phyloP scores from a whole-genome alignment of 148 eudicot species.

The Camellia japonica region DNA sequence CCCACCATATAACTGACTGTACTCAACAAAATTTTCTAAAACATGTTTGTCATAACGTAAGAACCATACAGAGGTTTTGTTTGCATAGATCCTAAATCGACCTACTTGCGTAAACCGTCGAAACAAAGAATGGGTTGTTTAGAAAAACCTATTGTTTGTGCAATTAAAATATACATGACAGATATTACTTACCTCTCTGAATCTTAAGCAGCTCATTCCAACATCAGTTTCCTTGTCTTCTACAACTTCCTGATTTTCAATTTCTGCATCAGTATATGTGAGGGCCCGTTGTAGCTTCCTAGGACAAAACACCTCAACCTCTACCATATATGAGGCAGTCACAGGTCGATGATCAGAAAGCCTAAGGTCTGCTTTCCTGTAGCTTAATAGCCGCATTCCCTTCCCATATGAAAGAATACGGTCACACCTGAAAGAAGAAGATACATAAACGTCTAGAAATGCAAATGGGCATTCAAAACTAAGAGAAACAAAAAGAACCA shows the following conservation, averaged over 20 bases:
- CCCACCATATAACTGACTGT: not conserved
- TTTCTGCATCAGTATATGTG: constrained; percentile 79
- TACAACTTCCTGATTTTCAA: constrained; percentile 52
- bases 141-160: not conserved
- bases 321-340: constrained; percentile 61
- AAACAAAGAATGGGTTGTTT: not conserved
- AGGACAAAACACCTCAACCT: constrained; percentile 76
- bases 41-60: not conserved
- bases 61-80: not conserved
- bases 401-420: constrained; percentile 80
- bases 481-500: not conserved
- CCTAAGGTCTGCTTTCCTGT: constrained; percentile 65
- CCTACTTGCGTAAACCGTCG: not conserved
- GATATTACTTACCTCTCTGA: constrained; percentile 42
- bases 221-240: constrained; percentile 32
- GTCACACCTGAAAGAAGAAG: constrained; percentile 72
- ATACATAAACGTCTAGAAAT: not conserved
- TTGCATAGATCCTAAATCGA: not conserved
- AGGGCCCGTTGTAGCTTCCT: constrained; percentile 84
- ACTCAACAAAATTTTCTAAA: not conserved
- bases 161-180: not conserved
- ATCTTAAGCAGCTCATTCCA: constrained; percentile 39
- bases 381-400: constrained; percentile 60
- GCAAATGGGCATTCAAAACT: not conserved
- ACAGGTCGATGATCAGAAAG: constrained; percentile 97